A percentile compares a stretch with the other conserved stretches of the same genome.
phyloP scores from a whole-genome alignment of 441 rosid genomes.

The Viola pubescens region DNA sequence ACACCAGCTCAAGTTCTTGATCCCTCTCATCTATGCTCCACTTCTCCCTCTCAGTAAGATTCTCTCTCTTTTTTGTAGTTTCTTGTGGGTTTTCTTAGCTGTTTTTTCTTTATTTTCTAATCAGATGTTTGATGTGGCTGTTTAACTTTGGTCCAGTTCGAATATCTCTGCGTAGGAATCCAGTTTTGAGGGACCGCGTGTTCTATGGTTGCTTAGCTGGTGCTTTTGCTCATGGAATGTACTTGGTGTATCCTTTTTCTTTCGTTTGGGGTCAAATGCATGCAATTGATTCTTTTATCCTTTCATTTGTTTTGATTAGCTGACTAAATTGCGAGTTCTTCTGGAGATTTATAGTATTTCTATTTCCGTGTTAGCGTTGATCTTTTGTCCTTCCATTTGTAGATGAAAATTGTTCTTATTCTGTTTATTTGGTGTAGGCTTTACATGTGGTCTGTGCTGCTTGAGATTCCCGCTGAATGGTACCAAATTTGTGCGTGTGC shows the following conservation, averaged over 20 bases:
- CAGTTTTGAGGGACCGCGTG: constrained; percentile 74
- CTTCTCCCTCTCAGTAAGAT: constrained; percentile 74
- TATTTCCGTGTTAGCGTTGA: neutral
- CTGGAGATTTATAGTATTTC: neutral
- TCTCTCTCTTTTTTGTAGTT: neutral
- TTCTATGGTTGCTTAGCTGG: constrained; percentile 72
- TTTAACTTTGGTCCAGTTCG: constrained; percentile 38
- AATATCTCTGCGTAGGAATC: constrained; percentile 55
- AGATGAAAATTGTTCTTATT: neutral
- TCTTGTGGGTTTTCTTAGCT: neutral
- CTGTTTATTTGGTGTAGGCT: neutral
- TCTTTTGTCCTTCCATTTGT: neutral
- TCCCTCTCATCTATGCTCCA: constrained; percentile 93
- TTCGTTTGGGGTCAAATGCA: neutral
- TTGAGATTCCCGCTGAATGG: neutral
- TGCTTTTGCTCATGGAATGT: constrained; percentile 78
- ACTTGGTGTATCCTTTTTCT: constrained; percentile 79
- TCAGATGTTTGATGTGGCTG: neutral
- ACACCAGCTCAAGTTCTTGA: constrained; percentile 63
- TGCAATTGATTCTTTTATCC: neutral
- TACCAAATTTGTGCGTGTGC: neutral
- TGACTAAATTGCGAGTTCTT: neutral
- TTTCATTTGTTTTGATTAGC: neutral
- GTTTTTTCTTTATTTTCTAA: neutral
- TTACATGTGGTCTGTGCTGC: neutral